Evolutionary conservation across 495 filamentous ascomycete species (phyloP), one percentile per base, ranked within the genome.

Genomic region (Xylaria venustula): DNA sequence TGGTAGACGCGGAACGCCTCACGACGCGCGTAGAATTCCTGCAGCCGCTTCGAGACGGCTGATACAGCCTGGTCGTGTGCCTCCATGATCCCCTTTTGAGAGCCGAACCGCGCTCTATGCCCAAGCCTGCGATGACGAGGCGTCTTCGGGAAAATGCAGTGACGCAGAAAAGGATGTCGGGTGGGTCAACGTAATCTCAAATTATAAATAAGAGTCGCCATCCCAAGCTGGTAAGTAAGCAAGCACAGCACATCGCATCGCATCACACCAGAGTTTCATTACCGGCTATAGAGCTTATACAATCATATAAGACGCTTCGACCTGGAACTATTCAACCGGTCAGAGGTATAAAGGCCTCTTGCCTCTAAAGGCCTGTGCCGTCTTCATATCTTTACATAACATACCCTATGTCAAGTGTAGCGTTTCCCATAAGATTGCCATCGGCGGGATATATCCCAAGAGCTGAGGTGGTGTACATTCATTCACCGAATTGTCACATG

Each of bases 1-100:
- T 91, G 88, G 67, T 79, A 86, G 57, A 92, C 88, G 11, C 87
- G 82, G 68, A 88, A 92, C 1, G 83, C 78, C 54, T 85, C 76
- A 32, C 79, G 77, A 22, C 73, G 76, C 5, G 78, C 67, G 69
- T 83, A 81, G 73, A 84, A 87, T 8, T 71, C 61, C 47, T 71
- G 68, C 17, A 88, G 80, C 26, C 64, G 67, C 34, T 67, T 61
- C 8, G 83, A 67, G 17, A 87, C 76, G 22, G 64, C 23, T 15
- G 66, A 54, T 23, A 86, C 81, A 6, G 73, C 75, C 23, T 64
- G 52, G 2, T 76, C 62, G 56, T 85, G 82, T 7, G 60, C 58
- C 47, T 60, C 57, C 57, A 60, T 60, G 11, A 6, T 34, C 26
- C 47, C 15, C 17, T 41, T 19, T n/a, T 20, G n/a, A n/a, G 20